phyloP scores from a whole-genome alignment of 1,284 basidiomycete genomes.

The Ceratobasidium theobromae region DNA sequence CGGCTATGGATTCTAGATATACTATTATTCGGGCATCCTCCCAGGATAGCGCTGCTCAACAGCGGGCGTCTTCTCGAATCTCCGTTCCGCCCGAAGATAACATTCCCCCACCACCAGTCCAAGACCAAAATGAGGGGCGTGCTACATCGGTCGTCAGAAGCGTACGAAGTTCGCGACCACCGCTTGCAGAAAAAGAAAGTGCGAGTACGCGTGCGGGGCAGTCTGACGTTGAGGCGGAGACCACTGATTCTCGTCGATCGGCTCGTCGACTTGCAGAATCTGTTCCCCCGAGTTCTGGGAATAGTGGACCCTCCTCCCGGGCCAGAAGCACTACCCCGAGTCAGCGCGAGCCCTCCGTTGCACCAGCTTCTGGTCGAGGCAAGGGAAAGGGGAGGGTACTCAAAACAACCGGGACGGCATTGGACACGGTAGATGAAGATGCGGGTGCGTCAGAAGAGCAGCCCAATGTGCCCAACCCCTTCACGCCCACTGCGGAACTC shows the following conservation, averaged over 20 bases:
- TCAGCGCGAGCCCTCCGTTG: not conserved
- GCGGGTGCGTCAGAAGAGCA: not conserved
- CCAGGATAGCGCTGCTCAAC: not conserved
- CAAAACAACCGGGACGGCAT: not conserved
- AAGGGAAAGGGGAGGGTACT: slow-evolving; percentile 17
- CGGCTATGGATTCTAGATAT: slow-evolving; percentile 3
- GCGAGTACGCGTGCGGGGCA: not conserved
- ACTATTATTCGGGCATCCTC: slow-evolving; percentile 13
- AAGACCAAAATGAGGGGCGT: slow-evolving; percentile 20
- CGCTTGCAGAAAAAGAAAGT: slow-evolving; percentile 23
- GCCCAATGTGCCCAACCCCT: not conserved
- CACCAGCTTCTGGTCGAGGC: slow-evolving; percentile 1
- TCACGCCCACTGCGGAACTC: not conserved
- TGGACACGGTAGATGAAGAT: slow-evolving; percentile 18
- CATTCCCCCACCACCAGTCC: not conserved
- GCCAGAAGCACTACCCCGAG: slow-evolving; percentile 2
- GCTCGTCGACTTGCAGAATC: slow-evolving; percentile 12
- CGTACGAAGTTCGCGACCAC: not conserved
- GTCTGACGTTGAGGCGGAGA: slow-evolving; percentile 16
- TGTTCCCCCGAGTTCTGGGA: not conserved
- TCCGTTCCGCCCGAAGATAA: slow-evolving; percentile 18
- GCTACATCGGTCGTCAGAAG: slow-evolving; percentile 9
- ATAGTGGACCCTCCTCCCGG: not conserved
- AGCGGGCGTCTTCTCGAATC: slow-evolving; percentile 5
- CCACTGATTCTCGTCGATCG: slow-evolving; percentile 8